These are phyloP conservation scores for Tephrocybe sp. DNA, from an alignment of 768 basidiomycete species.

Conservation along the genomic window DNA sequence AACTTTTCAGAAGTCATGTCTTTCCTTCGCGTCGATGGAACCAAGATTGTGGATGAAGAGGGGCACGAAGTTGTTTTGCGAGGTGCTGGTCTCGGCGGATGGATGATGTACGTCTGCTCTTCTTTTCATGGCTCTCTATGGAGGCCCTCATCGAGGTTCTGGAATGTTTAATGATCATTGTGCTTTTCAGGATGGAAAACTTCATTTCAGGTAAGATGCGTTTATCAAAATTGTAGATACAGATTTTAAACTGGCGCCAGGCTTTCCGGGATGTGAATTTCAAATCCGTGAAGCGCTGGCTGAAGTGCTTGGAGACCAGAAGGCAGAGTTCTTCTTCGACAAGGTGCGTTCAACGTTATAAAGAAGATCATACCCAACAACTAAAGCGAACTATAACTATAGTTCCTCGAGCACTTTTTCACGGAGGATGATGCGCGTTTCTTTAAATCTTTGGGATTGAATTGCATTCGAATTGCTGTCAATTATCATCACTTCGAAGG, in stretches of 20 bases:
- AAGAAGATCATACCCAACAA: background rate
- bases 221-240: background rate
- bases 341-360: constrained; percentile 40
- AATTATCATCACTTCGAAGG: constrained; percentile 75
- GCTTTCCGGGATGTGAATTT: constrained; percentile 78
- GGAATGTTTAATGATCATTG: background rate
- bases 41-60: constrained; percentile 54
- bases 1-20: constrained; percentile 31
- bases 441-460: constrained; percentile 75
- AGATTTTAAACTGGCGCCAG: constrained; percentile 24
- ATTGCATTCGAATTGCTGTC: constrained; percentile 73
- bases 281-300: constrained; percentile 71
- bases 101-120: constrained; percentile 60
- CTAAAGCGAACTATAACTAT: constrained; percentile 6
- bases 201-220: constrained; percentile 54
- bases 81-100: constrained; percentile 77
- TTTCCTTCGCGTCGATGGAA: constrained; percentile 53
- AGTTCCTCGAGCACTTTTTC: constrained; percentile 87
- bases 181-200: constrained; percentile 62
- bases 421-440: constrained; percentile 68
- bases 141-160: background rate
- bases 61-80: constrained; percentile 57
- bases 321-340: constrained; percentile 80
- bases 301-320: constrained; percentile 59
- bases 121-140: background rate